phyloP scores from a whole-genome alignment of 2,329 filamentous ascomycete species.

The Cadophora luteo-olivacea region DNA sequence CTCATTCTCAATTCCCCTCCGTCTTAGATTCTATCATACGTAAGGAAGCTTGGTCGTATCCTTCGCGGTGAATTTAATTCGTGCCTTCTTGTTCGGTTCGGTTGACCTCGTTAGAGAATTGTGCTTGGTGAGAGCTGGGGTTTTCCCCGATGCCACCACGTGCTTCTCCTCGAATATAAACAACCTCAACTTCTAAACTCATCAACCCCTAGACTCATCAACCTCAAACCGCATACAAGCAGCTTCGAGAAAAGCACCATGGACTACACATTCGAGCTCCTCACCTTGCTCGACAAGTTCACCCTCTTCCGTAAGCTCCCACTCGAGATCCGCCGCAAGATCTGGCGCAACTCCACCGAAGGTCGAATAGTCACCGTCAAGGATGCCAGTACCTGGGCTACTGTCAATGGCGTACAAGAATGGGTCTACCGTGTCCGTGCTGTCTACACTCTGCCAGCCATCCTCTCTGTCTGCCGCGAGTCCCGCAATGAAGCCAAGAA shows the following conservation, averaged over 20 bases:
- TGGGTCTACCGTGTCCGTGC: conserved; percentile 13
- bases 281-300: conserved; percentile 12
- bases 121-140: too few relatives aligned
- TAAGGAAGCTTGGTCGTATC: too few relatives aligned
- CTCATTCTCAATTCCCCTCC: too few relatives aligned
- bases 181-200: neutral
- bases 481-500: conserved; percentile 13
- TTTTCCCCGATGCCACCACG: too few relatives aligned
- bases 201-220: neutral
- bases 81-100: too few relatives aligned
- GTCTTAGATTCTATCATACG: too few relatives aligned
- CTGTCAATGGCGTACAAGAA: neutral
- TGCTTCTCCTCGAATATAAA: neutral
- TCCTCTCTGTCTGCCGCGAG: conserved; percentile 5
- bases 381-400: neutral
- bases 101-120: too few relatives aligned
- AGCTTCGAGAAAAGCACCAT: neutral
- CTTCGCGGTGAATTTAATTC: too few relatives aligned
- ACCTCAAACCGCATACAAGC: neutral
- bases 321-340: conserved; percentile 17
- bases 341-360: conserved; percentile 8
- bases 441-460: neutral
- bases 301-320: conserved; percentile 15
- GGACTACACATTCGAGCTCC: neutral
- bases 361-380: conserved; percentile 18